Evolutionary conservation across 306 rosid genomes (phyloP).

Genomic region (Gastrolobium villosum): DNA sequence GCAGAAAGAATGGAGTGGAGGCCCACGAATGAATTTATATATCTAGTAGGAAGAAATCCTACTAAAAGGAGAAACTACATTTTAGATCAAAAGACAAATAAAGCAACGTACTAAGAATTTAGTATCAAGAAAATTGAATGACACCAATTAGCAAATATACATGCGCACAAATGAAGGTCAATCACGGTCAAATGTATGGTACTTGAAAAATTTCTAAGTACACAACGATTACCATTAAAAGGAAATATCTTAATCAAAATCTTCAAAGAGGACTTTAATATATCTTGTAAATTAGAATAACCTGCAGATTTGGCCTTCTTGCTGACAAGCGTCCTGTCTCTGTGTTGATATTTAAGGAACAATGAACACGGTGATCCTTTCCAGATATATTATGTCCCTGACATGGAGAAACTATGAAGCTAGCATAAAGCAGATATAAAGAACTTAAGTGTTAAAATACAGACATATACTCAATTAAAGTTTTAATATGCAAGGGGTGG

Average conservation of each 20-base stretch:
- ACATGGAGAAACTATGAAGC: slow-evolving; percentile 44
- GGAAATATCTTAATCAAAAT: slow-evolving; percentile 37
- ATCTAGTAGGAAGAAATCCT: slow-evolving; percentile 6
- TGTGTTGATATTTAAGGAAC: slow-evolving; percentile 89
- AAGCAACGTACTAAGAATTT: slow-evolving; percentile 23
- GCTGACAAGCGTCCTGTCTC: slow-evolving; percentile 98
- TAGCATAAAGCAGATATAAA: not conserved
- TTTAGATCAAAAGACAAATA: slow-evolving; percentile 15
- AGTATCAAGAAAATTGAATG: slow-evolving; percentile 17
- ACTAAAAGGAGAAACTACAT: not conserved
- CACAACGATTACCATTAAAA: slow-evolving; percentile 25
- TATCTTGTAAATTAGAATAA: slow-evolving; percentile 47
- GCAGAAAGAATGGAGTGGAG: slow-evolving; percentile 15
- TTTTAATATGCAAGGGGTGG: slow-evolving; percentile 6
- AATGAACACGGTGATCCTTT: slow-evolving; percentile 85
- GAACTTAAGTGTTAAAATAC: slow-evolving; percentile 12
- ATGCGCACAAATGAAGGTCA: not conserved
- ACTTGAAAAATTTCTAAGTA: slow-evolving; percentile 23
- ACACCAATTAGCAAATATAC: slow-evolving; percentile 26
- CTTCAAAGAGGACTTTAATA: slow-evolving; percentile 1
- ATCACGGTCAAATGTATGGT: slow-evolving; percentile 5
- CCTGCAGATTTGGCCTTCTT: slow-evolving; percentile 98
- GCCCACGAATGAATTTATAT: not conserved
- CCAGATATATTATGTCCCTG: slow-evolving; percentile 93
- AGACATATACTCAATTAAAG: not conserved